These are phyloP conservation scores for Triticum timopheevii DNA, from an alignment of 176 grass and related monocot genomes.

Conservation along the genomic window DNA sequence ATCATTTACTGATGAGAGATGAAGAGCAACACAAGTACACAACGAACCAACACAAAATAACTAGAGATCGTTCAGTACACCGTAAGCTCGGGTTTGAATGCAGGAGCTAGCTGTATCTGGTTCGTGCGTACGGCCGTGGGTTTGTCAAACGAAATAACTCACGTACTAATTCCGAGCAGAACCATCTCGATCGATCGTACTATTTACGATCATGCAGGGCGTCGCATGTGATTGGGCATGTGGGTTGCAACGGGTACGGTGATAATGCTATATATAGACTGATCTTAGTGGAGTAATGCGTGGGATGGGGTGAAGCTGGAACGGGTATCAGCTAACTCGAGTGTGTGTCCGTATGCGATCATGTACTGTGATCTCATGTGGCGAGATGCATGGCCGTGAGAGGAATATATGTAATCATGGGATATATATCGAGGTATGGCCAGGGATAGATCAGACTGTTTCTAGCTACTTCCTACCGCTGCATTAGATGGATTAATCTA, in stretches of 20 bases:
- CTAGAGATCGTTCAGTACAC: background rate
- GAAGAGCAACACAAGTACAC: background rate
- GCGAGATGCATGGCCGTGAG: background rate
- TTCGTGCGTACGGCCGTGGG: background rate
- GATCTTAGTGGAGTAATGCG: background rate
- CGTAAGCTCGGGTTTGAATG: background rate
- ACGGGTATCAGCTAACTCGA: background rate
- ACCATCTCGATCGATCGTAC: background rate
- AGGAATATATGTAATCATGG: background rate
- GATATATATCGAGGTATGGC: background rate
- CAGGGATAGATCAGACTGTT: background rate
- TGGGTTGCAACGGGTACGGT: background rate
- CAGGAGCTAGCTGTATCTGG: background rate
- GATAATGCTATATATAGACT: background rate
- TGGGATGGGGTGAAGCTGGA: background rate
- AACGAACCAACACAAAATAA: background rate
- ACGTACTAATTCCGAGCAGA: background rate
- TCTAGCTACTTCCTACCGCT: background rate
- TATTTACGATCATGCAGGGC: background rate
- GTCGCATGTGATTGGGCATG: conserved; percentile 7
- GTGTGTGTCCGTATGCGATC: background rate
- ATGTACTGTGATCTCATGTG: conserved; percentile 2
- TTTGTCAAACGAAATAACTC: conserved; percentile 8
- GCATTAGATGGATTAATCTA: background rate
- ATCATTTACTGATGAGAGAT: background rate